These are phyloP conservation scores for Ceraceosorus guamensis DNA, from an alignment of 1,284 basidiomycete genomes.

Conservation along the genomic window DNA sequence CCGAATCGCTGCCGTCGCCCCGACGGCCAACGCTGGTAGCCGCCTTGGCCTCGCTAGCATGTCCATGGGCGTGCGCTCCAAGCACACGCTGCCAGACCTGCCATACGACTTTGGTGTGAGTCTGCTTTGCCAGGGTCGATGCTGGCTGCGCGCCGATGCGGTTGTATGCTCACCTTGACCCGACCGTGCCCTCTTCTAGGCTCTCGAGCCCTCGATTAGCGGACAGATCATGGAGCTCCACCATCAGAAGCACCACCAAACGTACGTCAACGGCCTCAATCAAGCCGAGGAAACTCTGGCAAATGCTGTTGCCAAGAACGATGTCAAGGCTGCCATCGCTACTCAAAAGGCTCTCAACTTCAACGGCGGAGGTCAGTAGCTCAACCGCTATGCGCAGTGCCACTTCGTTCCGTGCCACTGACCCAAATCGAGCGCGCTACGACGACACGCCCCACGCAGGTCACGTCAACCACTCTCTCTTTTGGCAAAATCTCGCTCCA, in stretches of 20 bases:
- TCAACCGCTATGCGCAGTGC: too few species aligned
- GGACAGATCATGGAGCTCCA: constrained; percentile 47
- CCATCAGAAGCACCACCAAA: constrained; percentile 47
- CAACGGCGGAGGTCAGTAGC: constrained; percentile 36
- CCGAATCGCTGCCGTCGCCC: constrained; percentile 14
- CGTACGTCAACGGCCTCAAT: constrained; percentile 47
- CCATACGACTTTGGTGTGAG: constrained; percentile 39
- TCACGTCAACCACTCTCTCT: constrained; percentile 48
- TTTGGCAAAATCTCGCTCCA: constrained; percentile 47
- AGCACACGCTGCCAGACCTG: constrained; percentile 48
- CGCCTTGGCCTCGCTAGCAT: constrained; percentile 5
- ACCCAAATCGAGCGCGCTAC: constrained; percentile 1
- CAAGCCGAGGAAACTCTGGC: constrained; percentile 35
- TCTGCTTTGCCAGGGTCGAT: too few species aligned
- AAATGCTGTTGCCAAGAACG: constrained; percentile 33
- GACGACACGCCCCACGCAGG: constrained; percentile 8
- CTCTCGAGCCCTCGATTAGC: constrained; percentile 44
- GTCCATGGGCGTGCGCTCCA: constrained; percentile 21
- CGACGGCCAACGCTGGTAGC: constrained; percentile 10
- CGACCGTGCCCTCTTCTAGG: constrained; percentile 5
- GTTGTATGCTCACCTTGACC: background rate
- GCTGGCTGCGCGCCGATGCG: too few species aligned
- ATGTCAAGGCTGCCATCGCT: constrained; percentile 32
- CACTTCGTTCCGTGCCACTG: constrained; percentile 1
- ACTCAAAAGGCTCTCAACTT: constrained; percentile 44